Evolutionary conservation across 352 stramenopile species (phyloP).

Genomic region (Phytophthora pisi): DNA sequence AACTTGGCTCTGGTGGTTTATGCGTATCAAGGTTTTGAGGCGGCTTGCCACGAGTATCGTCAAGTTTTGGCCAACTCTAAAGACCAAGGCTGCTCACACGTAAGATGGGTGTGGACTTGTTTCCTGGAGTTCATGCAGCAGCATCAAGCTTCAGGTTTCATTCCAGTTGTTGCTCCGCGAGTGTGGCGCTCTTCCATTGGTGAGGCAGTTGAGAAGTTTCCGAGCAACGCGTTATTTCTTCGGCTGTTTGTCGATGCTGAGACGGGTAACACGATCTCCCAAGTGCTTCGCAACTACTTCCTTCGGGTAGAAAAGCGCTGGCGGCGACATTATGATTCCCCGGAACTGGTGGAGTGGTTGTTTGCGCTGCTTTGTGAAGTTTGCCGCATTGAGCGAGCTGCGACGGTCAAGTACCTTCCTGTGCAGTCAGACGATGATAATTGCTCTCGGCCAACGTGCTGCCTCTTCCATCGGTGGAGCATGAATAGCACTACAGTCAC

Average conservation of each 20-base stretch:
- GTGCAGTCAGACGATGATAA: constrained; percentile 6
- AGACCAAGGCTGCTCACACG: constrained; percentile 28
- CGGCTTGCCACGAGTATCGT: constrained; percentile 53
- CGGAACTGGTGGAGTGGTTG: constrained; percentile 69
- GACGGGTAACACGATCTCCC: constrained; percentile 72
- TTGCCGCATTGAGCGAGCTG: constrained; percentile 52
- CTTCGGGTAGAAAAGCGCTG: constrained; percentile 44
- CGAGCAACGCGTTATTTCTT: constrained; percentile 57
- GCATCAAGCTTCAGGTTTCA: constrained; percentile 41
- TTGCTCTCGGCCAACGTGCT: constrained; percentile 40
- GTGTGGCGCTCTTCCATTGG: constrained; percentile 54
- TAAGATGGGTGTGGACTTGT: constrained; percentile 42
- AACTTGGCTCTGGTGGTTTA: constrained; percentile 72
- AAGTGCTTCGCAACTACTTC: constrained; percentile 73
- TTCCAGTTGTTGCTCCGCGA: constrained; percentile 53
- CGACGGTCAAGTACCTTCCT: constrained; percentile 16
- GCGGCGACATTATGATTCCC: constrained; percentile 68
- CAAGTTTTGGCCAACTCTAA: constrained; percentile 17
- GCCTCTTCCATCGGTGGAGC: constrained; percentile 70
- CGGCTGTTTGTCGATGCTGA: constrained; percentile 79
- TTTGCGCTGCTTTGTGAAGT: constrained; percentile 78
- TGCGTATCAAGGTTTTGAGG: constrained; percentile 51
- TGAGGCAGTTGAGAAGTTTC: constrained; percentile 44
- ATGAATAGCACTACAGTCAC: constrained; percentile 57
- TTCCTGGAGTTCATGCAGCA: constrained; percentile 70